Conservation (phyloP, 2,329 filamentous ascomycete species). For the Elsinoe ampelina region DNA sequence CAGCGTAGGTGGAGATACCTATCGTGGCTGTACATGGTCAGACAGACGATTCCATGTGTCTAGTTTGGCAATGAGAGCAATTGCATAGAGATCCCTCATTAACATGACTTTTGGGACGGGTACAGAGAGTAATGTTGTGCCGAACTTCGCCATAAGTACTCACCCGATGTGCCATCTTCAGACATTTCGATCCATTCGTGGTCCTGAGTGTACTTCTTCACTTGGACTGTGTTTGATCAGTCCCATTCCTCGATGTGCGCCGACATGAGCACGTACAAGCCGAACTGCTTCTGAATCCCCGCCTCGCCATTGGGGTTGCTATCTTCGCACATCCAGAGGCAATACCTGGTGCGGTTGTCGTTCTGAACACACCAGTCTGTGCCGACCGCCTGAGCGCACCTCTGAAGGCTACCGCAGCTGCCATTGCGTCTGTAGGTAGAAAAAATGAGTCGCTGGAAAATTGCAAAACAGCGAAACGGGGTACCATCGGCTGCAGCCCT, state of each 20-base stretch:
- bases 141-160: neutral
- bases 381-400: conserved; percentile 12
- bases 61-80: no score
- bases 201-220: conserved; percentile 88
- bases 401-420: conserved; percentile 14
- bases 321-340: neutral
- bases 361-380: conserved; percentile 5
- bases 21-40: conserved; percentile 44
- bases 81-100: no score
- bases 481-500: conserved; percentile 1
- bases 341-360: neutral
- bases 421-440: conserved; percentile 13
- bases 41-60: neutral
- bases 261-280: conserved; percentile 2
- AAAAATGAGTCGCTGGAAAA: neutral
- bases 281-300: conserved; percentile 12
- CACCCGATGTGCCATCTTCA: conserved; percentile 71
- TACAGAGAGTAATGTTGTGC: neutral
- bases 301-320: conserved; percentile 8
- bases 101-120: neutral
- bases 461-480: neutral
- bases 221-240: conserved; percentile 40
- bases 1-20: conserved; percentile 86
- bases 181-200: conserved; percentile 97
- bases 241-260: neutral